These are phyloP conservation scores for Trichoderma pleuroti DNA, from an alignment of 2,329 filamentous ascomycete genomes.

Conservation along the genomic window DNA sequence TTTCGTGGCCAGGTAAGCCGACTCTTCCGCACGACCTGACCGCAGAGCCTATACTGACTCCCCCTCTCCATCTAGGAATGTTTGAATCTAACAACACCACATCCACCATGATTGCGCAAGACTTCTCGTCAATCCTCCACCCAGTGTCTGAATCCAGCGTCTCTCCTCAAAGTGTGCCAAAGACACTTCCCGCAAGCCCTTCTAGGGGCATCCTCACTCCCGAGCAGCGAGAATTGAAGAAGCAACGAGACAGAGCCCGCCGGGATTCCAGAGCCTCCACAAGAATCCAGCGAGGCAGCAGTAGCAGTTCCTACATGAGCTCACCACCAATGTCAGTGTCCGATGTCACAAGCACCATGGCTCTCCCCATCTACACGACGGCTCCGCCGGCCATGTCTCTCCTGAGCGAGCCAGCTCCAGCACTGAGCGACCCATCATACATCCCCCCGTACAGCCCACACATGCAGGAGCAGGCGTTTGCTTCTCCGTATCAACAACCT, in stretches of 20 bases:
- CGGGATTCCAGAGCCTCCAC: slow-evolving; percentile 54
- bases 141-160: slow-evolving; percentile 49
- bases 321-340: slow-evolving; percentile 35
- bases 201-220: slow-evolving; percentile 52
- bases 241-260: slow-evolving; percentile 57
- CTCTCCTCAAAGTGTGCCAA: slow-evolving; percentile 47
- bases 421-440: slow-evolving; percentile 43
- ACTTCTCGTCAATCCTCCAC: slow-evolving; percentile 42
- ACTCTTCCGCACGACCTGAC: background rate
- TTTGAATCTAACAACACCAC: slow-evolving; percentile 35
- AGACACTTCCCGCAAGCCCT: slow-evolving; percentile 57
- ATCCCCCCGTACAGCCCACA: slow-evolving; percentile 50
- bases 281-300: slow-evolving; percentile 44
- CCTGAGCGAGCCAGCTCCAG: slow-evolving; percentile 47
- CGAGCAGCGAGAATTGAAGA: slow-evolving; percentile 60
- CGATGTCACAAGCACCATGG: slow-evolving; percentile 42
- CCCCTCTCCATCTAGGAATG: slow-evolving; percentile 23
- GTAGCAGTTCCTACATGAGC: slow-evolving; percentile 44
- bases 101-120: slow-evolving; percentile 41
- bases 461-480: slow-evolving; percentile 43
- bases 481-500: slow-evolving; percentile 34
- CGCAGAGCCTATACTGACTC: slow-evolving; percentile 13
- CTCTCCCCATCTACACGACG: slow-evolving; percentile 50
- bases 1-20: slow-evolving; percentile 47
- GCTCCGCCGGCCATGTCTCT: slow-evolving; percentile 49